Conservation (phyloP, 2,329 filamentous ascomycete species). For the Fonsecaea pugnacius region DNA sequence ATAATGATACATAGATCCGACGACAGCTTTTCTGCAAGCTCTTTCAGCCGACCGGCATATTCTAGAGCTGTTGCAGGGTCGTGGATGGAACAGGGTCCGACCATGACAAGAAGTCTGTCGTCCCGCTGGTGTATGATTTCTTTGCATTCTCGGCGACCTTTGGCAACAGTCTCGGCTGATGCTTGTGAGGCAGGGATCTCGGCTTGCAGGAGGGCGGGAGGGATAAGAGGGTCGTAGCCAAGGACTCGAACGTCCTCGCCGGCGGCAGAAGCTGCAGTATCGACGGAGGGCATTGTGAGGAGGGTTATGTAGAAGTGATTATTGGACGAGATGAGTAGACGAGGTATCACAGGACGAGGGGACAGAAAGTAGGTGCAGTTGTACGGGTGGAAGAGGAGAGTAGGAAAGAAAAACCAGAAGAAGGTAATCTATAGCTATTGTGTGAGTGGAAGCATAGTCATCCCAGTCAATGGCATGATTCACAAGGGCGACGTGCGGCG, state of each 20-base stretch:
- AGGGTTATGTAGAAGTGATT: slow-evolving; percentile 60
- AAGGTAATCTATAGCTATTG: slow-evolving; percentile 9
- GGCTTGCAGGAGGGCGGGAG: slow-evolving; percentile 92
- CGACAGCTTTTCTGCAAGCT: slow-evolving; percentile 83
- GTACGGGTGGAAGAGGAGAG: neutral
- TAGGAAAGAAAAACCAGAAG: neutral
- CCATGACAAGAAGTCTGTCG: slow-evolving; percentile 72
- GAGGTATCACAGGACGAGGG: neutral
- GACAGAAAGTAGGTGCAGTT: neutral
- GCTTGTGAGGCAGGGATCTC: slow-evolving; percentile 69
- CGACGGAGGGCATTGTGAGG: slow-evolving; percentile 54
- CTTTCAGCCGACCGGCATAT: slow-evolving; percentile 84
- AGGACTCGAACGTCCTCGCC: slow-evolving; percentile 61
- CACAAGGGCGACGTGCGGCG: slow-evolving; percentile 23
- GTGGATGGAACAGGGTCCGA: slow-evolving; percentile 97
- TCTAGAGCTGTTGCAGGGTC: slow-evolving; percentile 87
- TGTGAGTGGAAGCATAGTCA: slow-evolving; percentile 2
- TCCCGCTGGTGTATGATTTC: slow-evolving; percentile 65
- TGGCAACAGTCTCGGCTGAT: slow-evolving; percentile 59
- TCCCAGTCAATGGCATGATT: slow-evolving; percentile 15
- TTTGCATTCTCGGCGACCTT: slow-evolving; percentile 64
- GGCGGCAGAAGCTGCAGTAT: slow-evolving; percentile 27
- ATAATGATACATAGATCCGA: slow-evolving; percentile 93
- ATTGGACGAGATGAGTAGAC: neutral
- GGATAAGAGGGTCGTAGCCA: slow-evolving; percentile 90